Conservation (phyloP, 106 monocot genomes). For the Dendrobium huoshanense region DNA sequence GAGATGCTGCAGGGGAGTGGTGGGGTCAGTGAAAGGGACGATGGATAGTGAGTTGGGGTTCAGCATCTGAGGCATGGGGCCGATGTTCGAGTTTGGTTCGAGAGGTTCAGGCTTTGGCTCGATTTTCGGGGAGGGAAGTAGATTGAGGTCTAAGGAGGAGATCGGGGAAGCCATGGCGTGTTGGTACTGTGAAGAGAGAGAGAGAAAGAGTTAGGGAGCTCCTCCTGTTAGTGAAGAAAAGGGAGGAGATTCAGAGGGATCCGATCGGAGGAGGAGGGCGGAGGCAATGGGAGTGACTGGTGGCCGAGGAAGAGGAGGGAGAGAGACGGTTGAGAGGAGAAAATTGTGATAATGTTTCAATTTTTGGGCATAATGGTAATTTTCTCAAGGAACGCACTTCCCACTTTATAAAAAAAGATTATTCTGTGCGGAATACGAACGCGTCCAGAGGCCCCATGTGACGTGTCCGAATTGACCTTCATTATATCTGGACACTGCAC, state of each 20-base stretch:
- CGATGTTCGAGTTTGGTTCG: slow-evolving; percentile 5
- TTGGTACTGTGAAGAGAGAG: slow-evolving; percentile 5
- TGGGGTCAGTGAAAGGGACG: slow-evolving; percentile 9
- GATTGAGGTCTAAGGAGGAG: slow-evolving; percentile 12
- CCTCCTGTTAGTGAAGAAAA: not conserved
- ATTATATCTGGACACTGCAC: too few relatives aligned
- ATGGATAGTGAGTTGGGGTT: not conserved
- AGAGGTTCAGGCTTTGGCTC: slow-evolving; percentile 27
- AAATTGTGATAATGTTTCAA: not conserved
- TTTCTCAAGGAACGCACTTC: not conserved
- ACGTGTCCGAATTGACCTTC: too few relatives aligned
- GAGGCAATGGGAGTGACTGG: not conserved
- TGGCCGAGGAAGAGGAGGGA: slow-evolving; percentile 1
- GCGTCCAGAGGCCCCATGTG: too few relatives aligned
- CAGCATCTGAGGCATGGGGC: not conserved
- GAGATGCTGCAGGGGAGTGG: slow-evolving; percentile 26
- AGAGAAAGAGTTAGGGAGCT: not conserved
- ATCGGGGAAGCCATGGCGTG: slow-evolving; percentile 1
- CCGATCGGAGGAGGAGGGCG: not conserved
- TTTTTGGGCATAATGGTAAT: not conserved
- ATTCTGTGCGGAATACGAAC: too few relatives aligned
- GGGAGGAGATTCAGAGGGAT: not conserved
- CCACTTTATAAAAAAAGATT: not conserved
- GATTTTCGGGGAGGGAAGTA: slow-evolving; percentile 19
- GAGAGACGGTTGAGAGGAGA: not conserved